Evolutionary conservation across 345 rosid genomes (phyloP), one percentile per base, ranked within the genome.

Genomic region (Eucalyptus caleyi): DNA sequence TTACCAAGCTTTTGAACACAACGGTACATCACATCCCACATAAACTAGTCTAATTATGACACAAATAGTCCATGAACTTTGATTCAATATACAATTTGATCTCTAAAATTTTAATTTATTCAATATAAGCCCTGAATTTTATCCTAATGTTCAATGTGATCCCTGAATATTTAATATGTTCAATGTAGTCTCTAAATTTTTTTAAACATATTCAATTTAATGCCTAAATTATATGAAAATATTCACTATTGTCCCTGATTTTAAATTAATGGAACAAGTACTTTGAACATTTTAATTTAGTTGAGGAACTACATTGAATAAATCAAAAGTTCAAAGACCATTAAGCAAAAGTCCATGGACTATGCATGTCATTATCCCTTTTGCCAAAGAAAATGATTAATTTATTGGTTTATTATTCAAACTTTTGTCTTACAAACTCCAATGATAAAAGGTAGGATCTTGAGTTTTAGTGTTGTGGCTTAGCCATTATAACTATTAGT

Each of bases 61-160:
- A 53, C 5, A 53, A 19, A 53, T 2, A 0, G 1, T 53, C 10
- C 9, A 0, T 8, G 0, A 19, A 7, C 24, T 53, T 53, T 53
- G 24, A 2, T 53, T 53, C 4, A 53, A 53, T 1, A 3, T 8
- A 2, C 0, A 19, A 53, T 19, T 0, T 8, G 0, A 53, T 53
- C 40, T 53, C 5, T 3, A 2, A 53, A 53, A 0, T 53, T 53
- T 53, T 53, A 53, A 53, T 53, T 53, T 53, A 0, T 19, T 53
- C 0, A 53, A 53, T 53, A 19, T 53, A 1, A 0, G 11, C 2
- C 0, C 0, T 0, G 11, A 19, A 0, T 0, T 53, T 53, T 53
- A 53, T 1, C 24, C 10, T 53, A 53, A 53, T 53, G 0, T 19
- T 53, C 5, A 19, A 53, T 53, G 1, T 19, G 59, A 53, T 1